Evolutionary conservation across 306 rosid genomes (phyloP), one percentile per base, ranked within the genome.

Genomic region (Sophora flavescens): DNA sequence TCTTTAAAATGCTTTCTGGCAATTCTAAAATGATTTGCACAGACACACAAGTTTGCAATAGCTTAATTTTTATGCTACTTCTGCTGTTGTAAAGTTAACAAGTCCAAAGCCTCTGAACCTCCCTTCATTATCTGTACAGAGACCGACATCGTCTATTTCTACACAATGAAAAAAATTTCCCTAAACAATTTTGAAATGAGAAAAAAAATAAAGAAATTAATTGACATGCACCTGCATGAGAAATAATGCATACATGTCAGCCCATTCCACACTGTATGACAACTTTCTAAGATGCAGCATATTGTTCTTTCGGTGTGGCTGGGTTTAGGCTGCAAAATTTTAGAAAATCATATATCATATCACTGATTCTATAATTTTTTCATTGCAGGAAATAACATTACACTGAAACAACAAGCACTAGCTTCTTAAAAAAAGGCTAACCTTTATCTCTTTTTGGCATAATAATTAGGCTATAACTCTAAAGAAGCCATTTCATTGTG

Each of bases 81-180:
- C 89, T 48, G 69, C 77, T 1, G 84, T 84, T 35, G 76, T 85
- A 81, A 88, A 89, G 72, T 91, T 89, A 22, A 87, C 81, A 68
- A 84, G 92, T 3, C 88, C 87, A 83, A 62, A 87, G 18, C 93
- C 97, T 89, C 33, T 80, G 45, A 88, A 87, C 63, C 53, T 70
- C 41, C 89, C 93, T 11, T 80, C 92, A 2, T 26, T 18, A 69
- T 83, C 79, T 8, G 68, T 36, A 10, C 89, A 32, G 7, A 89
- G 70, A 50, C 84, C 84, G 4, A 87, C 80, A 17, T 84, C 82
- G 72, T 84, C 84, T 60, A 90, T 65, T 72, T 80, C 84, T 5
- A 88, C 96, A 73, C 69, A 83, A 77, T 78, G 36, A 89, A n/a
- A n/a, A n/a, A n/a, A n/a, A n/a, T n/a, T n/a, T 71, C 88, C 72